A percentile compares a stretch with the other conserved stretches of the same genome.
phyloP scores from a whole-genome alignment of 495 filamentous ascomycete genomes.

The Penicillium herquei region DNA sequence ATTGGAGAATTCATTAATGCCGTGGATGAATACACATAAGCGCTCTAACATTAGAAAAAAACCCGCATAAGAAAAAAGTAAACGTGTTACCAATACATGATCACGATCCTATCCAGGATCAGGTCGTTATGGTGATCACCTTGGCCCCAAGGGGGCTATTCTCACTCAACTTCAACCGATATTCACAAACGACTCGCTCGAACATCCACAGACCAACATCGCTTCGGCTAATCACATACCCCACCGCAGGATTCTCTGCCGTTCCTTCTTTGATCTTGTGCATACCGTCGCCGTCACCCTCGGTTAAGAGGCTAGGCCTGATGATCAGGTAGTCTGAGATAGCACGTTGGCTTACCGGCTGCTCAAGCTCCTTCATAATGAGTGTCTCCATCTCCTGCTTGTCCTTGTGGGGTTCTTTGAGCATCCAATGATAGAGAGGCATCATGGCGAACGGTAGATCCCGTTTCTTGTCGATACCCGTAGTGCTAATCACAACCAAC shows the following conservation, averaged over 20 bases:
- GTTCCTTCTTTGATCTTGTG: not conserved
- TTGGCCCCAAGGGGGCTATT: not conserved
- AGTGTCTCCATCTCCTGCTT: not conserved
- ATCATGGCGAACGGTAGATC: not conserved
- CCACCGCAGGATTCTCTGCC: not conserved
- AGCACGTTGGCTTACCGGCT: not conserved
- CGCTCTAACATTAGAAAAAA: too few species aligned
- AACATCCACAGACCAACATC: not conserved
- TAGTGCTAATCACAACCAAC: not conserved
- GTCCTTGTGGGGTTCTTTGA: not conserved
- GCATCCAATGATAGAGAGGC: constrained; percentile 1
- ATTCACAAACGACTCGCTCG: not conserved
- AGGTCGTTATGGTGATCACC: not conserved
- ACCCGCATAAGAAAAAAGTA: too few species aligned
- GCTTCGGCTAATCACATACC: not conserved
- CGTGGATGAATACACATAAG: too few species aligned
- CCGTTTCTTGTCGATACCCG: not conserved
- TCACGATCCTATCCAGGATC: not conserved
- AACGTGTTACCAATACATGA: not conserved
- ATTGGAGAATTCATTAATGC: too few species aligned
- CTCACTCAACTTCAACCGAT: not conserved
- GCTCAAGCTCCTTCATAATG: not conserved
- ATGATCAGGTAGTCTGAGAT: not conserved
- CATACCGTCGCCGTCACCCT: not conserved
- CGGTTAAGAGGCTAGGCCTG: not conserved